Conservation (phyloP, 257 asterid genomes). For the Jacaranda copaia region DNA sequence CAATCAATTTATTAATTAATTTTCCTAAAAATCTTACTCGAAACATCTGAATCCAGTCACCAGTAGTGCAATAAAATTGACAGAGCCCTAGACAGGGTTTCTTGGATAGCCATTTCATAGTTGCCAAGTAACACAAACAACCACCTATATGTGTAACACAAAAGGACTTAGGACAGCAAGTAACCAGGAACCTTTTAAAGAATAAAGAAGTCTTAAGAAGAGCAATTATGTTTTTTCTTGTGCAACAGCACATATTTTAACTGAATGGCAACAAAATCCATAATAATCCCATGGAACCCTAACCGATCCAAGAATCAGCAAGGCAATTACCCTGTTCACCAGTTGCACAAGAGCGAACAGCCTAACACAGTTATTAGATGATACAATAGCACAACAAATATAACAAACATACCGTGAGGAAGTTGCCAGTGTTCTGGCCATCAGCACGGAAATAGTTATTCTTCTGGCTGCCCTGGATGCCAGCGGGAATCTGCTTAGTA, state of each 20-base stretch:
- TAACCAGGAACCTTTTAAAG: neutral
- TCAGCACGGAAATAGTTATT: slow-evolving; percentile 79
- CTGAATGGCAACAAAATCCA: neutral
- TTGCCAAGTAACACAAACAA: neutral
- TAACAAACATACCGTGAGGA: slow-evolving; percentile 67
- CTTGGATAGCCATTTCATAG: slow-evolving; percentile 20
- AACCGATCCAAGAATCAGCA: neutral
- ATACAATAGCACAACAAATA: neutral
- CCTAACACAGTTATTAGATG: neutral
- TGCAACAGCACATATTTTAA: neutral
- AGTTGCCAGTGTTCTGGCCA: slow-evolving; percentile 86
- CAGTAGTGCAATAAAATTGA: neutral
- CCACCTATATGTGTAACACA: neutral
- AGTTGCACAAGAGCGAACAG: neutral
- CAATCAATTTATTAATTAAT: neutral
- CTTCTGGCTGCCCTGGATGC: slow-evolving; percentile 62
- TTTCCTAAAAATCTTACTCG: neutral
- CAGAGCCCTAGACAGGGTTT: neutral
- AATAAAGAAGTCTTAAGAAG: neutral
- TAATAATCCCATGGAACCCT: slow-evolving; percentile 2
- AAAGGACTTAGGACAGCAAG: neutral
- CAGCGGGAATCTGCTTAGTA: slow-evolving; percentile 70
- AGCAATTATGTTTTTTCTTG: neutral
- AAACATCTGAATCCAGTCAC: neutral
- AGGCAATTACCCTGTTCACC: neutral